Base-by-base conservation (phyloP, 441 rosid genomes). In the Eugenia klotzschiana region DNA sequence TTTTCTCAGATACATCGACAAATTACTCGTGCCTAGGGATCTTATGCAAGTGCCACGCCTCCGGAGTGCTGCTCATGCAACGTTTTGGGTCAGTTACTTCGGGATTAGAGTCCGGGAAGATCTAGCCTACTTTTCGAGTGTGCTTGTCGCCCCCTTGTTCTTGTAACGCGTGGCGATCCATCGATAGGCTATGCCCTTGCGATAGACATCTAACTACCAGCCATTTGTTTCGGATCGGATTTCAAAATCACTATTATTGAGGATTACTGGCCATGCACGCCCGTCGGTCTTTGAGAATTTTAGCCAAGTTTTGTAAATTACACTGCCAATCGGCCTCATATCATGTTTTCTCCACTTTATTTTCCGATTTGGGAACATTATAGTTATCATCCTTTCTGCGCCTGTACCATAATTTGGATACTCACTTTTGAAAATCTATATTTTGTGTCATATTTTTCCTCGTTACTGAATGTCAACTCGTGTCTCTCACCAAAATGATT, bases 111-210 rank as follows among this genome's bases (percentile, higher is more conserved):
- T 64, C 3, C n/a, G 1, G n/a, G 56, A 53, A 53, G 56, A 64
- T 12, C 7, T 33, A 64, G 46, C 46, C 3, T 64, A 18, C 46
- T 33, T 64, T 9, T 9, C 25, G 14, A 9, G 46, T 0, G 25
- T 33, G 40, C 25, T 64, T 64, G 77, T 64, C 3, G 0, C 43
- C 14, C 23, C 46, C 14, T 64, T 64, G 46, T 33, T 33, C 46
- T 64, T 33, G 22, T 18, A 25, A 8, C 2, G 0, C 0, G 46
- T 33, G 25, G 8, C n/a, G 1, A 64, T 0, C 14, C n/a, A 64
- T 64, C 40, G 3, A 9, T 64, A 18, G n/a, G 77, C 46, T 46
- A 2, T 33, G 13, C 4, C 43, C 43, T 22, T n/a, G 0, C 3
- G 14, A 41, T 4, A 4, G n/a, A 64, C 46, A 18, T 33, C 46